Base-by-base conservation (phyloP, 805 yeast genomes). In the Metschnikowia peoriensis region DNA sequence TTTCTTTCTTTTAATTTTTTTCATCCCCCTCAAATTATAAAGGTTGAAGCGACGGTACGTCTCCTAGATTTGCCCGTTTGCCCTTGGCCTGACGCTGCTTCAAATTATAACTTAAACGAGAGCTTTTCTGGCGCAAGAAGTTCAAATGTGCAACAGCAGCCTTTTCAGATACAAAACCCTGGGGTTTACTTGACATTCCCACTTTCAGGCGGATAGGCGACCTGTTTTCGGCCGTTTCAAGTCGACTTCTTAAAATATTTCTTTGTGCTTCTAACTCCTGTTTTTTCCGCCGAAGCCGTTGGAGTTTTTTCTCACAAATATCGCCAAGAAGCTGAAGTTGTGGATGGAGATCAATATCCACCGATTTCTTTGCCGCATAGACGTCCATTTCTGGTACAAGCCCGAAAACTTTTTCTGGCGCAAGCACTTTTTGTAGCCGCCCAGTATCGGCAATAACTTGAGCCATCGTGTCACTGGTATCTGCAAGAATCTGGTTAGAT, bases 361-460 rank as follows among this genome's bases (percentile, higher is more conserved):
- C 63, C 11, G 66, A 61, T 38, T 63, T 64, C 46, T 73, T 73
- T 22, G 53, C 53, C 41, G 65, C 70, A 8, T 62, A 66, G 28
- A 80, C 61, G 49, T 80, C 82, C 50, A 66, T 64, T 55, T 79
- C 82, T 0, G 84, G 82, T 0, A 80, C 74, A 11, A 80, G 63
- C 6, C 81, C 81, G 64, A 79, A 81, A 22, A 80, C 79, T 37
- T 76, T 70, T 41, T 69, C 67, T 7, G 81, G 78, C 16, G 66
- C 59, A n/a, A 81, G 66, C 7, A 80, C 73, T 22, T 62, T 64
- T 38, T 66, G 68, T 38, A 78, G 62, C 7, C 80, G 57, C 1
- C 71, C 61, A 15, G 74, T 69, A 54, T 80, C 82, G 10, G 66
- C 64, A 4, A 76, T 70, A 4, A 73, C 63, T 4, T 67, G 58